Evolutionary conservation across 2,329 filamentous ascomycete species (phyloP).

Genomic region (Tolypocladium paradoxum): DNA sequence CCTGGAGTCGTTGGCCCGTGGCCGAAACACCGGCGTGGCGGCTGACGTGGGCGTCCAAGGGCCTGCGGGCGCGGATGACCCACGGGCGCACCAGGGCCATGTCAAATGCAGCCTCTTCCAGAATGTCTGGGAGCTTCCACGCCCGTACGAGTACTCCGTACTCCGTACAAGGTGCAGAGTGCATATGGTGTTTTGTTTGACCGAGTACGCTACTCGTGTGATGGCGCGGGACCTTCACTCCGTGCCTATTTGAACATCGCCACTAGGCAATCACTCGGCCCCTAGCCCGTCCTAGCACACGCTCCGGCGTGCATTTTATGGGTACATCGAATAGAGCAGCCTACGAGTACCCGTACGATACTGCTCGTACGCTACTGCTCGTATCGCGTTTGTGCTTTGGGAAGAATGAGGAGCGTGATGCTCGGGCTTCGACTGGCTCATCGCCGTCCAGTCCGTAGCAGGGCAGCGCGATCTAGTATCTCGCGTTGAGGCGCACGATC

Average conservation of each 20-base stretch:
- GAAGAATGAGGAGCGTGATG: background rate
- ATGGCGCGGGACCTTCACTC: background rate
- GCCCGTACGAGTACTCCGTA: background rate
- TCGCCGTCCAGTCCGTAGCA: background rate
- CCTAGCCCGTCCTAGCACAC: too few species aligned
- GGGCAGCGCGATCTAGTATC: background rate
- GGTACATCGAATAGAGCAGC: background rate
- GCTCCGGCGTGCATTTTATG: background rate
- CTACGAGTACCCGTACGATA: too few species aligned
- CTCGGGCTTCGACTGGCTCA: background rate
- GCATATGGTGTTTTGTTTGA: too few species aligned
- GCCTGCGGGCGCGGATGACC: slow-evolving; percentile 1
- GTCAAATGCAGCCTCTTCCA: background rate
- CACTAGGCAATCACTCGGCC: background rate
- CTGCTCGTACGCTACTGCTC: too few species aligned
- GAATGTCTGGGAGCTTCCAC: slow-evolving; percentile 3
- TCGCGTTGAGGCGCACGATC: background rate
- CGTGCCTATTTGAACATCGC: background rate
- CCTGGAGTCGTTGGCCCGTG: background rate
- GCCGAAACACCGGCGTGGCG: slow-evolving; percentile 2
- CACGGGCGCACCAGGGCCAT: background rate
- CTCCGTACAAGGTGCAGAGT: too few species aligned
- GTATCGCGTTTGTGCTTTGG: background rate
- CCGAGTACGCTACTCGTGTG: too few species aligned
- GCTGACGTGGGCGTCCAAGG: slow-evolving; percentile 1